phyloP scores from a whole-genome alignment of 179 eudicot genomes.

The Silene vulgaris region DNA sequence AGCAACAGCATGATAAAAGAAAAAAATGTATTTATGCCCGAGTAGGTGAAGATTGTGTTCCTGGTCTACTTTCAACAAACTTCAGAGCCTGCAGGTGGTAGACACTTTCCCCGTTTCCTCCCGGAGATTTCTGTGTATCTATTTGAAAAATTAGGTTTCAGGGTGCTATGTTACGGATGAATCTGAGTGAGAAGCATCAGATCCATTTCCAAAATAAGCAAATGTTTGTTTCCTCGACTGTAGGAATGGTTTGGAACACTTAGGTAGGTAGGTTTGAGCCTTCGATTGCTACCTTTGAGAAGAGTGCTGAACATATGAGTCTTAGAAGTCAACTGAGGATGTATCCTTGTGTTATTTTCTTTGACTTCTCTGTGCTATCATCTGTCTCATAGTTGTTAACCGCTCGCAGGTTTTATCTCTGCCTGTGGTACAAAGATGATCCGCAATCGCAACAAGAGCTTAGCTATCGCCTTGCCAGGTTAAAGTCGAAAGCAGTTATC shows the following conservation, averaged over 20 bases:
- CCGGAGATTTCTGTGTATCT: neutral
- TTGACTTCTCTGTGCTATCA: slow-evolving; percentile 1
- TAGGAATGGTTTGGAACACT: neutral
- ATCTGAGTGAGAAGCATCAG: slow-evolving; percentile 9
- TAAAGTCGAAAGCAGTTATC: slow-evolving; percentile 65
- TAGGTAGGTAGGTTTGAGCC: neutral
- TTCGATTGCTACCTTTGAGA: slow-evolving; percentile 7
- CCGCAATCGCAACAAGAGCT: slow-evolving; percentile 52
- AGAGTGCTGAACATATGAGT: slow-evolving; percentile 6
- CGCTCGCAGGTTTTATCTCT: slow-evolving; percentile 80
- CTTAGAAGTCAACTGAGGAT: slow-evolving; percentile 5
- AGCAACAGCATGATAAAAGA: no score
- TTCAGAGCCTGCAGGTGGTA: no score
- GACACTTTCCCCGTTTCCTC: no score
- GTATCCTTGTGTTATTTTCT: slow-evolving; percentile 13
- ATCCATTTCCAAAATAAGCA: neutral
- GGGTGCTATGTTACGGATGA: neutral
- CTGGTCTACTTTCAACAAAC: neutral
- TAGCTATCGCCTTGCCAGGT: slow-evolving; percentile 58
- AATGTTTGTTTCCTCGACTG: neutral
- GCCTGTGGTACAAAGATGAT: slow-evolving; percentile 95
- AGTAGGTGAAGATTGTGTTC: neutral
- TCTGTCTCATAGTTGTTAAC: slow-evolving; percentile 14
- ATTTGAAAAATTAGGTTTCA: neutral
- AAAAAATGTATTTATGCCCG: neutral